These are phyloP conservation scores for Carallia brachiata DNA, from an alignment of 345 rosid species.

Conservation along the genomic window DNA sequence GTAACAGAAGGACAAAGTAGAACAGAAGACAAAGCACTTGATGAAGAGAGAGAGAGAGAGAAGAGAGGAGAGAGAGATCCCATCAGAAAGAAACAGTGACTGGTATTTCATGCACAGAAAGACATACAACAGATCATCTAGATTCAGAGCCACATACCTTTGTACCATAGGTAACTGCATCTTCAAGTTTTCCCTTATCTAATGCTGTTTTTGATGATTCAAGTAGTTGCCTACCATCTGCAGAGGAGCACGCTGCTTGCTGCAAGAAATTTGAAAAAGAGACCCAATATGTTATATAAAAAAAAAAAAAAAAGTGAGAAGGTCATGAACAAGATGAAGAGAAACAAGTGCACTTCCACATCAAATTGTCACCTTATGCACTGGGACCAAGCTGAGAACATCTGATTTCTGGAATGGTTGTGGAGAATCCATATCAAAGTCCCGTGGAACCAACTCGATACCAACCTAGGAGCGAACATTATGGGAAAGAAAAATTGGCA, in stretches of 20 bases:
- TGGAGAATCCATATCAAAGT: conserved; percentile 95
- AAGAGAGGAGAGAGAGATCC: not conserved
- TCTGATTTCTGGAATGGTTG: conserved; percentile 78
- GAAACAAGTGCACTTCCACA: not conserved
- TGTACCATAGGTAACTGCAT: conserved; percentile 94
- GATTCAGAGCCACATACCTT: conserved; percentile 48
- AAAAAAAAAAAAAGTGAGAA: conserved; percentile 9
- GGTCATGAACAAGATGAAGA: conserved; percentile 13
- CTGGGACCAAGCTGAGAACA: conserved; percentile 86
- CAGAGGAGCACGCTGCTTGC: conserved; percentile 99
- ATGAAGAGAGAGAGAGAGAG: not conserved
- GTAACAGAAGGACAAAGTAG: not conserved
- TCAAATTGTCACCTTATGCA: conserved; percentile 69
- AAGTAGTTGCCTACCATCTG: conserved; percentile 97
- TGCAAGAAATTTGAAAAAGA: conserved; percentile 41
- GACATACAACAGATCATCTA: conserved; percentile 10
- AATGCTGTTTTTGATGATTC: conserved; percentile 98
- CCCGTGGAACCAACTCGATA: conserved; percentile 89
- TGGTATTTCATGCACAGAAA: conserved; percentile 10
- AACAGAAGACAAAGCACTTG: conserved; percentile 7
- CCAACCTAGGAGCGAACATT: conserved; percentile 60
- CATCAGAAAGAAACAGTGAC: conserved; percentile 1
- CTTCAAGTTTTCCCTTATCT: conserved; percentile 99
- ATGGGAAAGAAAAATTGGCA: conserved; percentile 5
- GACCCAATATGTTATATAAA: conserved; percentile 2